Evolutionary conservation across 345 rosid species (phyloP).

Genomic region (Anacardium occidentale): DNA sequence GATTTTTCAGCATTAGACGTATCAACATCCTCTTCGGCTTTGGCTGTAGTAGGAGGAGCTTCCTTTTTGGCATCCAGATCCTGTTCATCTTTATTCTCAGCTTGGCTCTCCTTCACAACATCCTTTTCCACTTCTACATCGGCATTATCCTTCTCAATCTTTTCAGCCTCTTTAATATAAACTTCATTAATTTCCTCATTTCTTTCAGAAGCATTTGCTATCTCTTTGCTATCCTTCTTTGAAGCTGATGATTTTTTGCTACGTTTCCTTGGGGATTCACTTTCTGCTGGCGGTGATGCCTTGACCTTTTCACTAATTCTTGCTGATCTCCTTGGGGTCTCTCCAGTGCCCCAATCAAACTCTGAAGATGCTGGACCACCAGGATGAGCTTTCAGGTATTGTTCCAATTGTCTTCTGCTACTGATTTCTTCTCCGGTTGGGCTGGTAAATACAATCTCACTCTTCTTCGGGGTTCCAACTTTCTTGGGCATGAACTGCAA

Average conservation of each 20-base stretch:
- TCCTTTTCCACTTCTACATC: constrained; percentile 34
- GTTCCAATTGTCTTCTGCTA: constrained; percentile 55
- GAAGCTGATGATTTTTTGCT: constrained; percentile 44
- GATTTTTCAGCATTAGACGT: constrained; percentile 23
- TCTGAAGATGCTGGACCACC: constrained; percentile 50
- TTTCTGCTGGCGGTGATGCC: constrained; percentile 33
- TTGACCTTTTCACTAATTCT: constrained; percentile 63
- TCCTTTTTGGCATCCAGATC: constrained; percentile 19
- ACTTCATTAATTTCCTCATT: constrained; percentile 37
- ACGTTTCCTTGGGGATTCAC: constrained; percentile 56
- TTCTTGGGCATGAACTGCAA: constrained; percentile 53
- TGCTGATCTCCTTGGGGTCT: constrained; percentile 68
- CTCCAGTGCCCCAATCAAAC: constrained; percentile 72
- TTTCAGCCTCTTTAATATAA: constrained; percentile 39
- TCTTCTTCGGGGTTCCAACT: constrained; percentile 53
- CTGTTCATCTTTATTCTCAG: constrained; percentile 26
- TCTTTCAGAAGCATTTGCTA: constrained; percentile 33
- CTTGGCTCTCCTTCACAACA: constrained; percentile 22
- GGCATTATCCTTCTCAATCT: constrained; percentile 26
- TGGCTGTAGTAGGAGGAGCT: constrained; percentile 21
- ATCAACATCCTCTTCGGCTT: constrained; percentile 27
- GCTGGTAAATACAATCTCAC: constrained; percentile 54
- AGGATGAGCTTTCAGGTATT: constrained; percentile 61
- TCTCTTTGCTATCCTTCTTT: constrained; percentile 49
- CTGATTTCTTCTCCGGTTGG: constrained; percentile 68